Evolutionary conservation across 805 yeast genomes (phyloP).

Genomic region (Monosporozyma servazzii): DNA sequence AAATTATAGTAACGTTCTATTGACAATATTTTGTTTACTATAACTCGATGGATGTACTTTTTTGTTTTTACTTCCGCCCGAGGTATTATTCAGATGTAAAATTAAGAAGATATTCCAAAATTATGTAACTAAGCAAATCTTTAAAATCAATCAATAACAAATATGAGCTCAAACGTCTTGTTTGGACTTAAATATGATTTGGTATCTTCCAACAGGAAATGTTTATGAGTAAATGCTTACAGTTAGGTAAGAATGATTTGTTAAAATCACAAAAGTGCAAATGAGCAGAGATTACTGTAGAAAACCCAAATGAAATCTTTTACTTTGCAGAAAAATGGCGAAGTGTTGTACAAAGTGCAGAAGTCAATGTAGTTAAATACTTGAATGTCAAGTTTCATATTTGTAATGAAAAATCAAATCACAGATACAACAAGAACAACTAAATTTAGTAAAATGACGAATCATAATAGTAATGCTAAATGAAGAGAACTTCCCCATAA

Average conservation of each 20-base stretch:
- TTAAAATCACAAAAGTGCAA: background rate
- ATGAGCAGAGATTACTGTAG: background rate
- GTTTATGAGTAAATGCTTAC: background rate
- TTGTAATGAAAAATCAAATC: background rate
- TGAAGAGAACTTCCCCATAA: too few relatives aligned
- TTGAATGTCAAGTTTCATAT: background rate
- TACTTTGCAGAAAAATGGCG: background rate
- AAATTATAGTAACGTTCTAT: too few relatives aligned
- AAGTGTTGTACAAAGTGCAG: background rate
- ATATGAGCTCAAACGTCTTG: background rate
- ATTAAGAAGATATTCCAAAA: too few relatives aligned
- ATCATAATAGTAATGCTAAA: too few relatives aligned
- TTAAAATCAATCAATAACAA: background rate
- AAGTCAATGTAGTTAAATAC: background rate
- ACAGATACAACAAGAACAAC: background rate
- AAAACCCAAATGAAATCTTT: background rate
- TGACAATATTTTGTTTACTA: too few relatives aligned
- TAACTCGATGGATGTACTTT: too few relatives aligned
- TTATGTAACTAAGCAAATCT: too few relatives aligned
- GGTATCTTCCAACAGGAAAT: background rate
- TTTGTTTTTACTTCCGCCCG: too few relatives aligned
- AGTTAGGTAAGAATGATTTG: background rate
- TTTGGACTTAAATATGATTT: background rate
- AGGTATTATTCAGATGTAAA: too few relatives aligned
- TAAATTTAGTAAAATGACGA: background rate